Conservation (phyloP, 768 basidiomycete genomes). For the Agrocybe chaxingu region DNA sequence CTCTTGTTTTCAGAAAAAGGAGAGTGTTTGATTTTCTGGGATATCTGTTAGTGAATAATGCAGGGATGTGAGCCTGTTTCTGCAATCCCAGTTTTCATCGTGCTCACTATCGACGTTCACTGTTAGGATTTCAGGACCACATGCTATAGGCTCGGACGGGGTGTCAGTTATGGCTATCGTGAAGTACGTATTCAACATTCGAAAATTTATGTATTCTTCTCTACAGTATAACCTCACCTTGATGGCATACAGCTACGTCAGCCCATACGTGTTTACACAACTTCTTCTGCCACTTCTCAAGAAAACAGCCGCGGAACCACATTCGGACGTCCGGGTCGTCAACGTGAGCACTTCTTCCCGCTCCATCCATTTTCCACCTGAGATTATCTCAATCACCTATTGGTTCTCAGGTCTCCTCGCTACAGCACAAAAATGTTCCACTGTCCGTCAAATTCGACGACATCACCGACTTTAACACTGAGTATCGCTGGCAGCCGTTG, state of each 20-base stretch:
- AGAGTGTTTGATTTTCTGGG: background rate
- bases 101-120: slow-evolving; percentile 2
- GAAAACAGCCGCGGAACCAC: slow-evolving; percentile 11
- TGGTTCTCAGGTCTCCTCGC: slow-evolving; percentile 2
- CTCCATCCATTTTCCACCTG: background rate
- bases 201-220: background rate
- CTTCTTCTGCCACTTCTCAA: slow-evolving; percentile 19
- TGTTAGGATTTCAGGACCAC: slow-evolving; percentile 15
- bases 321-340: slow-evolving; percentile 19
- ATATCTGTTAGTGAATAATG: slow-evolving; percentile 17
- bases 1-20: background rate
- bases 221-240: too few species aligned
- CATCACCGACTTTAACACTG: background rate
- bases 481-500: background rate
- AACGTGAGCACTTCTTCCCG: slow-evolving; percentile 15
- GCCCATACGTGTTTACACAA: slow-evolving; percentile 19
- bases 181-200: background rate
- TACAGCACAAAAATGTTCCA: slow-evolving; percentile 3
- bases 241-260: slow-evolving; percentile 25
- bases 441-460: background rate
- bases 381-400: background rate
- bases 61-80: slow-evolving; percentile 12
- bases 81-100: background rate
- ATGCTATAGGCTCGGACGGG: slow-evolving; percentile 7
- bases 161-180: background rate